Evolutionary conservation across 805 yeast species (phyloP), one percentile per base, ranked within the genome.

Genomic region (Saccharomyces eubayanus): DNA sequence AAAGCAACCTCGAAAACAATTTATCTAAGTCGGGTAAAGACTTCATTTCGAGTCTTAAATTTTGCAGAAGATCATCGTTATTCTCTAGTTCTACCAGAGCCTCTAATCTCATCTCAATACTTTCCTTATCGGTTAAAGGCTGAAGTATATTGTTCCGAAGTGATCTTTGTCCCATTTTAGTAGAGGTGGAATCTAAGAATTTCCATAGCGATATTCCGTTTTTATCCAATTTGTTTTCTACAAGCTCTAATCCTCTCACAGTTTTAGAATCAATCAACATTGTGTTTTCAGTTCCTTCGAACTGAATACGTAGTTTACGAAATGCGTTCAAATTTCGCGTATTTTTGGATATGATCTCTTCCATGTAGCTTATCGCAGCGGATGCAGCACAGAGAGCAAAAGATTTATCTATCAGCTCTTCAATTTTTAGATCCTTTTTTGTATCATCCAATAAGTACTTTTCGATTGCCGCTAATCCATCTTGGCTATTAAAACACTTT

Each of bases 141-240:
- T 78, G 82, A n/a, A 78, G 55, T 2, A 77, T 70, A 51, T 70
- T 76, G 36, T 67, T 73, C 55, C 71, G 69, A 49, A 79, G 60
- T 6, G 72, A 54, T 50, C 81, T 57, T 14, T 61, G 64, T 0
- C 82, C 82, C 82, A 78, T 78, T 51, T 70, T 74, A 0, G 82
- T 78, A 0, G 61, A 54, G 0, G 80, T 76, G 1, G 61, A 57
- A 56, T 77, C 70, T 47, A 77, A 55, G 45, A 67, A 65, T 28
- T 72, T 74, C 30, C 70, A 66, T 6, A 78, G 60, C 0, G 75
- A 68, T 8, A 64, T 49, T 0, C 72, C 74, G 8, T 59, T 64
- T 20, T 59, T 59, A 6, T 66, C 68, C 5, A 60, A 48, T 2
- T 63, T 61, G 57, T 72, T 76, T 9, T 71, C 69, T 1, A 72